A percentile compares a stretch with the other conserved stretches of the same genome.
Evolutionary conservation across 202 grass and related monocot genomes (phyloP).

Genomic region (Alloteropsis angusta): DNA sequence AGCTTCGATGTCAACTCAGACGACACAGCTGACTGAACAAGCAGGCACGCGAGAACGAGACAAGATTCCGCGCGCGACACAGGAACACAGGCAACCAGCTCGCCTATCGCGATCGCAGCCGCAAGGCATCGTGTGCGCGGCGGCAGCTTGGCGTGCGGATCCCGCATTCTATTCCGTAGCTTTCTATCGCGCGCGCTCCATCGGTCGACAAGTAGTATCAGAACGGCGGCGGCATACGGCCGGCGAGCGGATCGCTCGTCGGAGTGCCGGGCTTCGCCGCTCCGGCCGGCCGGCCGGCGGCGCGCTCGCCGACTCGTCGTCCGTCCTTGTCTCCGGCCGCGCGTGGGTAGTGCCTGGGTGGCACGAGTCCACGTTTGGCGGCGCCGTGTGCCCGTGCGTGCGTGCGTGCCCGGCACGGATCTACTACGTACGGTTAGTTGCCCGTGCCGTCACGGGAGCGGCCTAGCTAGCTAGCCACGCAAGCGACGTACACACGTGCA

Average conservation of each 20-base stretch:
- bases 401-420: not conserved
- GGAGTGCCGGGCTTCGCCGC: no score
- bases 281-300: no score
- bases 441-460: slow-evolving; percentile 17
- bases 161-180: not conserved
- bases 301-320: not conserved
- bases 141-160: not conserved
- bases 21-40: not conserved
- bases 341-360: not conserved
- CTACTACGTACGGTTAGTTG: not conserved
- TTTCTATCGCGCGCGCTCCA: no score
- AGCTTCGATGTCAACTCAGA: not conserved
- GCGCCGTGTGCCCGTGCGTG: not conserved
- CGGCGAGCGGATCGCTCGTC: no score
- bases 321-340: not conserved
- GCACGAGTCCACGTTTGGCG: not conserved
- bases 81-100: not conserved
- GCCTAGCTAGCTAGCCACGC: not conserved
- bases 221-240: no score
- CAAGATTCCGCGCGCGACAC: not conserved
- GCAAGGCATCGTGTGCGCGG: not conserved
- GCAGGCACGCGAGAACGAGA: not conserved
- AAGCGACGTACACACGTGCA: not conserved
- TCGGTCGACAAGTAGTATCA: no score
- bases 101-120: not conserved